Evolutionary conservation across 1,284 basidiomycete species (phyloP).

Genomic region (Fomitiporia mediterranea): DNA sequence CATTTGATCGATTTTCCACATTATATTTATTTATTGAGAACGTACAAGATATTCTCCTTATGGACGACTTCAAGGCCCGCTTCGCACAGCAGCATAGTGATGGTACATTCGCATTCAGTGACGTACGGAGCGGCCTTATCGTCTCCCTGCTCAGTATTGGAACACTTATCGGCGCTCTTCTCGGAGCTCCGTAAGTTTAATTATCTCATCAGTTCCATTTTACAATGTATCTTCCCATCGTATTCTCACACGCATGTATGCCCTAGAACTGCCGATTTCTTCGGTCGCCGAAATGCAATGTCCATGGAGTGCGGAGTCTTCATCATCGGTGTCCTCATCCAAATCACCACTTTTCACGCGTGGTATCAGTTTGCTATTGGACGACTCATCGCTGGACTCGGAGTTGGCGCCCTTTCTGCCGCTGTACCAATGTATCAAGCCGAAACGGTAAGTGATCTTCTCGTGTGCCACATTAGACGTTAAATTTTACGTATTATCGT

Average conservation of each 20-base stretch:
- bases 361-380: slow-evolving; percentile 71
- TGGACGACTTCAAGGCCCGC: slow-evolving; percentile 66
- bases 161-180: slow-evolving; percentile 55
- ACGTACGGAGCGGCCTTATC: slow-evolving; percentile 57
- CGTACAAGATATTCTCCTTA: slow-evolving; percentile 70
- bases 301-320: slow-evolving; percentile 62
- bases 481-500: background rate
- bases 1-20: slow-evolving; percentile 49
- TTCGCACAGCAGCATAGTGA: slow-evolving; percentile 50
- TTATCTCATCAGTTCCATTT: background rate
- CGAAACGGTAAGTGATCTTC: slow-evolving; percentile 41
- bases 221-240: background rate
- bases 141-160: slow-evolving; percentile 67
- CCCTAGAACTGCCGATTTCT: slow-evolving; percentile 46
- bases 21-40: slow-evolving; percentile 82
- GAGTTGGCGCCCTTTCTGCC: slow-evolving; percentile 68
- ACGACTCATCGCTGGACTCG: slow-evolving; percentile 62
- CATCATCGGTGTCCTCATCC: slow-evolving; percentile 65
- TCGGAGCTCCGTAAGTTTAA: slow-evolving; percentile 51
- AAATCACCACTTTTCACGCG: slow-evolving; percentile 41
- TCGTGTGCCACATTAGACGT: background rate
- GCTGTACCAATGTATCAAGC: slow-evolving; percentile 80
- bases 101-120: slow-evolving; percentile 47
- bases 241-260: background rate
- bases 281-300: slow-evolving; percentile 74